Evolutionary conservation across 164 flowering plant genomes (phyloP).

Genomic region (Vitis cinerea): DNA sequence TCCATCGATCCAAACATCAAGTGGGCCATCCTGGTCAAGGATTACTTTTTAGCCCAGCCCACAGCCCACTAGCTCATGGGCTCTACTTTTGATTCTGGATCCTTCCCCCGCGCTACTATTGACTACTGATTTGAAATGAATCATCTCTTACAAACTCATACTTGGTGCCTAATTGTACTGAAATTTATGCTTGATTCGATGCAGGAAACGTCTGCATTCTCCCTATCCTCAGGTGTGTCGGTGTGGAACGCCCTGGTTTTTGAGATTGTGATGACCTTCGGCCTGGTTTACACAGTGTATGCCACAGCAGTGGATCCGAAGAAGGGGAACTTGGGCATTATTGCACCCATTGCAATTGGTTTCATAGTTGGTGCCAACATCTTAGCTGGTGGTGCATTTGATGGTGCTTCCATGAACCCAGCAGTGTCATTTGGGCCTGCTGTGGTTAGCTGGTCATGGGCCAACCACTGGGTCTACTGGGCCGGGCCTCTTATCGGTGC

Average conservation of each 20-base stretch:
- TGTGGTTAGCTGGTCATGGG: slow-evolving; percentile 52
- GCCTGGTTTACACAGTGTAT: slow-evolving; percentile 52
- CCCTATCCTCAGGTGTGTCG: slow-evolving; percentile 32
- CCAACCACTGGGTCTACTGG: slow-evolving; percentile 57
- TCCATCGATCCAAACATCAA: too few relatives aligned
- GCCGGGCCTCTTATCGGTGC: slow-evolving; percentile 46
- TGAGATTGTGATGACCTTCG: slow-evolving; percentile 60
- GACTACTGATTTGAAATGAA: too few relatives aligned
- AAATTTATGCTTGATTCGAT: background rate
- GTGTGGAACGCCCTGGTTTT: slow-evolving; percentile 36
- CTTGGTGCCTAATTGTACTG: too few relatives aligned
- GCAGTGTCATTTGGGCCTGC: slow-evolving; percentile 57
- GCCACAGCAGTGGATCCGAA: slow-evolving; percentile 56
- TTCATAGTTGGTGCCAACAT: slow-evolving; percentile 57
- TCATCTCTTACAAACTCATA: too few relatives aligned
- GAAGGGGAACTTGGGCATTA: slow-evolving; percentile 37
- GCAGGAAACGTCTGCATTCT: slow-evolving; percentile 45
- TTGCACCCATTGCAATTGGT: slow-evolving; percentile 56
- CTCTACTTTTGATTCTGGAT: too few relatives aligned
- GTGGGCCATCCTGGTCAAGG: too few relatives aligned
- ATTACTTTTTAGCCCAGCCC: too few relatives aligned
- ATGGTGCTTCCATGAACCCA: slow-evolving; percentile 62
- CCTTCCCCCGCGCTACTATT: too few relatives aligned
- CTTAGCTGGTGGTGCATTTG: slow-evolving; percentile 50
- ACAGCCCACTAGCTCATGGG: too few relatives aligned